Conservation (phyloP, 1,284 basidiomycete species). For the Veloboletus limbatus region DNA sequence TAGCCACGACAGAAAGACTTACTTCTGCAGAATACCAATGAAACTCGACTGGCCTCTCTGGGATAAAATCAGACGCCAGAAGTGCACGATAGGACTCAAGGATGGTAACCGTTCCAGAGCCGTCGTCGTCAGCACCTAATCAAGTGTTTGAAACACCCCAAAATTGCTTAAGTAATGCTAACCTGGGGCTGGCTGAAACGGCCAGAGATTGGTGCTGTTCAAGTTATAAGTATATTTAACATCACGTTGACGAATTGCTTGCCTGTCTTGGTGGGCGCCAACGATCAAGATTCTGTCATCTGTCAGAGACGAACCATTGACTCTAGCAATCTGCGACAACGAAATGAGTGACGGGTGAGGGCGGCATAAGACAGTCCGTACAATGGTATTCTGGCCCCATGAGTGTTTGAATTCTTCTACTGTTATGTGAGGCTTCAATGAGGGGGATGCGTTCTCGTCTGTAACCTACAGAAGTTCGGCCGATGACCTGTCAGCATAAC, state of each 20-base stretch:
- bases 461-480: slow-evolving; percentile 55
- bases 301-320: slow-evolving; percentile 61
- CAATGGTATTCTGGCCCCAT: slow-evolving; percentile 93
- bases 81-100: slow-evolving; percentile 87
- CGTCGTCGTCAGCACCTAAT: slow-evolving; percentile 82
- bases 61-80: slow-evolving; percentile 74
- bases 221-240: slow-evolving; percentile 7
- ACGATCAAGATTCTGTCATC: slow-evolving; percentile 66
- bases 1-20: slow-evolving; percentile 12
- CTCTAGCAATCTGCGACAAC: slow-evolving; percentile 57
- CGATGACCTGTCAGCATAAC: neutral
- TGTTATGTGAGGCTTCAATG: slow-evolving; percentile 56
- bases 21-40: slow-evolving; percentile 96
- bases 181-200: slow-evolving; percentile 87
- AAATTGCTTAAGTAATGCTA: slow-evolving; percentile 23
- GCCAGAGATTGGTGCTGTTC: slow-evolving; percentile 78
- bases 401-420: slow-evolving; percentile 81
- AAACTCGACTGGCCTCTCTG: slow-evolving; percentile 82
- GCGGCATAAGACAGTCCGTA: slow-evolving; percentile 35
- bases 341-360: neutral
- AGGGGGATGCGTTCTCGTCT: slow-evolving; percentile 52
- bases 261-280: slow-evolving; percentile 91
- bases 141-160: slow-evolving; percentile 2
- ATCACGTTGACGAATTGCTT: slow-evolving; percentile 17
- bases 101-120: slow-evolving; percentile 89